Conservation (phyloP, 371 early-diverging fungal genomes). For the Basidiobolus meristosporus region DNA sequence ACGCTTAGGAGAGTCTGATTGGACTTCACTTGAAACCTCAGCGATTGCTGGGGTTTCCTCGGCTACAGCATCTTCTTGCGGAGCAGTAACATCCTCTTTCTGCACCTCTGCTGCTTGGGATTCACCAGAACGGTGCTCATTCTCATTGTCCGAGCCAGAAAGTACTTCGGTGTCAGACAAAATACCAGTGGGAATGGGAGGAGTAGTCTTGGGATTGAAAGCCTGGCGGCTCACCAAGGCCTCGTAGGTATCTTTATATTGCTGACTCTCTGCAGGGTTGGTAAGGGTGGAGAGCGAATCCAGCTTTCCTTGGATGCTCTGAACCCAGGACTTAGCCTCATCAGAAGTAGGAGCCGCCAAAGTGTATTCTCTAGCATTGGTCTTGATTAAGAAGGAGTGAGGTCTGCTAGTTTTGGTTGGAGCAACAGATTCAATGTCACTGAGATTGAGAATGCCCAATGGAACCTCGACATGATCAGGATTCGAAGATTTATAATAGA, state of each 20-base stretch:
- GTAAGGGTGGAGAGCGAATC: too few species aligned
- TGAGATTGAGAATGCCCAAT: slow-evolving; percentile 18
- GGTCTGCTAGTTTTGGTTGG: slow-evolving; percentile 12
- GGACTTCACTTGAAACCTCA: too few species aligned
- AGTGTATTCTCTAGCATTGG: slow-evolving; percentile 14
- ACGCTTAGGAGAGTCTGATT: background rate
- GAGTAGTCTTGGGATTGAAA: background rate
- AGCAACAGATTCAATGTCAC: slow-evolving; percentile 12
- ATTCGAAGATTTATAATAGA: slow-evolving; percentile 16
- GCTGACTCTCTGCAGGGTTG: too few species aligned
- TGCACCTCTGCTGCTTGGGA: background rate
- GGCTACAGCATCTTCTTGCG: background rate
- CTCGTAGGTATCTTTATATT: slow-evolving; percentile 2
- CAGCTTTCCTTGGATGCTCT: slow-evolving; percentile 6
- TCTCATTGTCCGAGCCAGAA: too few species aligned
- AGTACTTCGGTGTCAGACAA: background rate
- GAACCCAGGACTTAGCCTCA: slow-evolving; percentile 16
- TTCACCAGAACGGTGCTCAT: too few species aligned
- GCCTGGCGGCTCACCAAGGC: slow-evolving; percentile 1
- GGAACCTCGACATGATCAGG: slow-evolving; percentile 11
- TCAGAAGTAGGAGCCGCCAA: slow-evolving; percentile 14
- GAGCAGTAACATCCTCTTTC: background rate
- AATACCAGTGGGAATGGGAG: background rate
- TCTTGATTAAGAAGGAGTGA: slow-evolving; percentile 14
- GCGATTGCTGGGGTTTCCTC: background rate